Evolutionary conservation across 768 basidiomycete species (phyloP).

Genomic region (Hypholoma sublateritium): DNA sequence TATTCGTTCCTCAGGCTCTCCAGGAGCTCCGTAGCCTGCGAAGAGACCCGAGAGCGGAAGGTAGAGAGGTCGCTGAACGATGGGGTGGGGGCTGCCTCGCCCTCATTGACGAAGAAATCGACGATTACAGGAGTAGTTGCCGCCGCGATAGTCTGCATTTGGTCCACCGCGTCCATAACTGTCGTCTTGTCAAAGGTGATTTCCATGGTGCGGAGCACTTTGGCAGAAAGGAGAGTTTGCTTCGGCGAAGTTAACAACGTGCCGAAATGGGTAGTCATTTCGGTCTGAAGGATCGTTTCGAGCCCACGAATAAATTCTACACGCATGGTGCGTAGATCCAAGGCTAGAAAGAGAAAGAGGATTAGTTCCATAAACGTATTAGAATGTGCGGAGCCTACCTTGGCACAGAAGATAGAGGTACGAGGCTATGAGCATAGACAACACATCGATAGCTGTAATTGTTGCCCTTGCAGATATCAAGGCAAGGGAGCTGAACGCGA

Average conservation of each 20-base stretch:
- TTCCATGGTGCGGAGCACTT: conserved; percentile 41
- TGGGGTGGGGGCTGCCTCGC: conserved; percentile 27
- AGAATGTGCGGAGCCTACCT: conserved; percentile 26
- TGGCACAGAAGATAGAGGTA: conserved; percentile 76
- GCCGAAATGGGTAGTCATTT: conserved; percentile 46
- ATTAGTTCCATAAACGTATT: conserved; percentile 3
- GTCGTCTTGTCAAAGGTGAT: conserved; percentile 65
- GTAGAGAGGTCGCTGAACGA: conserved; percentile 37
- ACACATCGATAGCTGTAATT: conserved; percentile 65
- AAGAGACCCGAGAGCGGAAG: conserved; percentile 53
- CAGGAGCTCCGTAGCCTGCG: conserved; percentile 44
- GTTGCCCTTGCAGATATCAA: conserved; percentile 77
- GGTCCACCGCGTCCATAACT: conserved; percentile 66
- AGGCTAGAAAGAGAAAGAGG: conserved; percentile 36
- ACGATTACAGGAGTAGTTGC: conserved; percentile 52
- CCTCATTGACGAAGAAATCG: conserved; percentile 41
- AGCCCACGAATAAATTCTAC: conserved; percentile 53
- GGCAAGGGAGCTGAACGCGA: conserved; percentile 47
- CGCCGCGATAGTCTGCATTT: conserved; percentile 65
- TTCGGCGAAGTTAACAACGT: conserved; percentile 30
- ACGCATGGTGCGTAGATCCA: conserved; percentile 78
- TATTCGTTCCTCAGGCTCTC: conserved; percentile 51
- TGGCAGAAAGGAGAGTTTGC: conserved; percentile 28
- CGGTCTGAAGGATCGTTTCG: conserved; percentile 45
- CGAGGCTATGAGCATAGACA: conserved; percentile 66